A percentile compares a stretch with the other conserved stretches of the same genome.
These are phyloP conservation scores for Lineolata rhizophorae DNA, from an alignment of 495 filamentous ascomycete species.

Conservation along the genomic window DNA sequence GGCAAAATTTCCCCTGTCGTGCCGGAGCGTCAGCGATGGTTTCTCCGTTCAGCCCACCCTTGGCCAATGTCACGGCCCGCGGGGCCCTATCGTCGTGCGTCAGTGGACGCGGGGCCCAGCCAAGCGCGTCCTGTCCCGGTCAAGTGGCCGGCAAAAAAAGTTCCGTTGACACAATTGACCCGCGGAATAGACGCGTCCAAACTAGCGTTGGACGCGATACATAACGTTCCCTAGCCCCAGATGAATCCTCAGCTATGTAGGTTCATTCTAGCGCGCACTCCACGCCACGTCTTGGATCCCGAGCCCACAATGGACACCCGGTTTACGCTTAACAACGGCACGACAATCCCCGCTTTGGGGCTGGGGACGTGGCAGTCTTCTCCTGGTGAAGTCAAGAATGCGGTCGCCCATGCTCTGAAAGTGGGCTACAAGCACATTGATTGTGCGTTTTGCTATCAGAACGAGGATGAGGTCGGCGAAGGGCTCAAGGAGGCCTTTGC, in stretches of 20 bases:
- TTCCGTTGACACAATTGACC: no score
- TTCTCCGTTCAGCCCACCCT: no score
- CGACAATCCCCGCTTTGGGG: conserved; percentile 52
- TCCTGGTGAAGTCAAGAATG: conserved; percentile 31
- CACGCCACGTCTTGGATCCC: conserved; percentile 13
- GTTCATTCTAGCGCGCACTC: conserved; percentile 15
- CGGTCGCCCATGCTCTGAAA: conserved; percentile 18
- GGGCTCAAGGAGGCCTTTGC: conserved; percentile 42
- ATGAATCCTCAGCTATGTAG: conserved; percentile 16
- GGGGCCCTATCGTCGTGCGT: no score
- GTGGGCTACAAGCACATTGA: conserved; percentile 20
- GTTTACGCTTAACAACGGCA: conserved; percentile 58
- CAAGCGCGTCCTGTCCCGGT: no score
- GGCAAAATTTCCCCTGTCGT: no score
- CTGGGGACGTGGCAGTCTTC: conserved; percentile 53
- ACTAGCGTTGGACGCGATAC: no score
- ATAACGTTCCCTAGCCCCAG: no score
- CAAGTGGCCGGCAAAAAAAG: no score
- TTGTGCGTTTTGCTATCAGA: conserved; percentile 18
- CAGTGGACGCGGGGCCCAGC: no score
- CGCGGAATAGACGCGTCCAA: no score
- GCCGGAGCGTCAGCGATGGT: no score
- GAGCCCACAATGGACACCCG: conserved; percentile 16
- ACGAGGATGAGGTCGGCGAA: conserved; percentile 28
- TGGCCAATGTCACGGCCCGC: no score